phyloP scores from a whole-genome alignment of 352 stramenopile species.

The Peronospora farinosa region DNA sequence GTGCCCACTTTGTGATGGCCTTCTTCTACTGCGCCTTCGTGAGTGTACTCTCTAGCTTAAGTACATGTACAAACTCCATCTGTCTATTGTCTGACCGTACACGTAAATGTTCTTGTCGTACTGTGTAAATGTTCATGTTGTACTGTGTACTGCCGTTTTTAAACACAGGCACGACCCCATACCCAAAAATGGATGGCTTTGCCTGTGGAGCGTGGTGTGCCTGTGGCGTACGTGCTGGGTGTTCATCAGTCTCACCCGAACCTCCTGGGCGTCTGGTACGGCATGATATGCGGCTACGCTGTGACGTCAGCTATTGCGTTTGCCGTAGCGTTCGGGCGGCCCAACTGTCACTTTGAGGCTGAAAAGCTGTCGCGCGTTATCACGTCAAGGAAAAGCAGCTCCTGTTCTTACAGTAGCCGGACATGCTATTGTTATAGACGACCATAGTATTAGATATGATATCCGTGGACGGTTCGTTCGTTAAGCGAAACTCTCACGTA shows the following conservation, averaged over 20 bases:
- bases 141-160: constrained; percentile 48
- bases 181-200: constrained; percentile 53
- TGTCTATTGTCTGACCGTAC: background rate
- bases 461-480: background rate
- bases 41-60: constrained; percentile 9
- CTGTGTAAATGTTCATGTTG: constrained; percentile 13
- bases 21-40: constrained; percentile 85
- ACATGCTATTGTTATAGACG: constrained; percentile 23
- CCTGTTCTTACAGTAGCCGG: constrained; percentile 14
- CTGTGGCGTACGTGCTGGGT: constrained; percentile 61
- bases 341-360: constrained; percentile 57
- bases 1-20: constrained; percentile 64
- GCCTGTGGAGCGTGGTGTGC: constrained; percentile 62
- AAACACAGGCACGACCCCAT: constrained; percentile 49
- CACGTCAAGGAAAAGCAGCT: constrained; percentile 33
- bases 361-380: constrained; percentile 48
- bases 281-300: constrained; percentile 55
- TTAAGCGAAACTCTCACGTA: background rate
- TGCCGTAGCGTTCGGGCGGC: constrained; percentile 42
- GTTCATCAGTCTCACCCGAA: constrained; percentile 27
- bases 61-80: background rate
- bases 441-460: constrained; percentile 1
- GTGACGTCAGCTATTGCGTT: constrained; percentile 72
- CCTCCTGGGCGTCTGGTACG: constrained; percentile 71
- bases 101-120: background rate